Evolutionary conservation across 148 eudicot genomes (phyloP).

Genomic region (Pouteria glomerata): DNA sequence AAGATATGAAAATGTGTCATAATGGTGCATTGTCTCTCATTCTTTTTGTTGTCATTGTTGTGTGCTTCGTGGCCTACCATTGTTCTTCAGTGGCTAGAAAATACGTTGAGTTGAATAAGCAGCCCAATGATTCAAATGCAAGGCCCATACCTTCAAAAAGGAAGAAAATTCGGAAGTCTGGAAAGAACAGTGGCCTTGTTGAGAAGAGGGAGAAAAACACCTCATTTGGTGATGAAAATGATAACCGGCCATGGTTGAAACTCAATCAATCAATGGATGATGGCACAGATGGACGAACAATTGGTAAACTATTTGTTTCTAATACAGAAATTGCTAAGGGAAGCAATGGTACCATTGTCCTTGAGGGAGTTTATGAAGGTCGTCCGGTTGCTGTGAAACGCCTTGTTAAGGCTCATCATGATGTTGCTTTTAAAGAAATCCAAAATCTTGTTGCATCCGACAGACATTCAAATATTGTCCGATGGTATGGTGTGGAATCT

Average conservation of each 20-base stretch:
- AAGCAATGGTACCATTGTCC: slow-evolving; percentile 90
- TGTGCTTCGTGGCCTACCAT: slow-evolving; percentile 23
- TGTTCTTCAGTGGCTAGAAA: slow-evolving; percentile 14
- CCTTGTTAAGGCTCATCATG: slow-evolving; percentile 83
- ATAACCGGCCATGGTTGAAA: slow-evolving; percentile 27
- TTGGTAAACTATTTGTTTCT: slow-evolving; percentile 67
- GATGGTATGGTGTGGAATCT: slow-evolving; percentile 86
- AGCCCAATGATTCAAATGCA: slow-evolving; percentile 28
- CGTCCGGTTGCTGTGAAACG: slow-evolving; percentile 93
- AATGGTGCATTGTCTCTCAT: slow-evolving; percentile 20
- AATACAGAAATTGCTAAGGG: slow-evolving; percentile 83
- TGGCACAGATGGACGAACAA: slow-evolving; percentile 38
- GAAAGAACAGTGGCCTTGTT: slow-evolving; percentile 24
- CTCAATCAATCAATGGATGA: slow-evolving; percentile 35
- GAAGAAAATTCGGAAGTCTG: slow-evolving; percentile 60
- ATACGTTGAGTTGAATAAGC: slow-evolving; percentile 17
- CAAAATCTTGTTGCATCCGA: slow-evolving; percentile 90
- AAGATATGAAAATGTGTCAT: slow-evolving; percentile 14
- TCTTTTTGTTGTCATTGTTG: slow-evolving; percentile 26
- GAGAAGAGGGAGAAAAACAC: slow-evolving; percentile 17
- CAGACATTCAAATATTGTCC: slow-evolving; percentile 78
- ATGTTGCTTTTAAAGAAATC: slow-evolving; percentile 86
- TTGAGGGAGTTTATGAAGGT: slow-evolving; percentile 86
- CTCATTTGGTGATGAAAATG: slow-evolving; percentile 23
- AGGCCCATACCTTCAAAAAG: slow-evolving; percentile 39